Conservation (phyloP, 495 filamentous ascomycete species). For the Staphylotrichum tortipilum region DNA sequence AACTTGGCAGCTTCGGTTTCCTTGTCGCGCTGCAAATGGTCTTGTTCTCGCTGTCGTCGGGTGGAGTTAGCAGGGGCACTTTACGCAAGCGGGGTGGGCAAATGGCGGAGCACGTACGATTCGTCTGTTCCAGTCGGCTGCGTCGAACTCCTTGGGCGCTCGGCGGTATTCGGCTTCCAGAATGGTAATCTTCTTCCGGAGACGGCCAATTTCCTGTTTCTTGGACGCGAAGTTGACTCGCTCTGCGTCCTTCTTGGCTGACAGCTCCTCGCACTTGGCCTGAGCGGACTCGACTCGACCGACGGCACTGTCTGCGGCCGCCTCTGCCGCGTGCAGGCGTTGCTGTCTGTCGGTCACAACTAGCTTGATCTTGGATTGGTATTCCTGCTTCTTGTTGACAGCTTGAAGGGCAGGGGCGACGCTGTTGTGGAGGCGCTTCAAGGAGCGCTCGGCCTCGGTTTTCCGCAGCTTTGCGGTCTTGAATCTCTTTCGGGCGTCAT, state of each 20-base stretch:
- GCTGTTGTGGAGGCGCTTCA: slow-evolving; percentile 49
- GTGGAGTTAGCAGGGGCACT: background rate
- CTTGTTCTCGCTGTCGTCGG: slow-evolving; percentile 30
- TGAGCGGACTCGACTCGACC: slow-evolving; percentile 45
- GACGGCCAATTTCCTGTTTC: slow-evolving; percentile 41
- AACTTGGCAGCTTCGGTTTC: slow-evolving; percentile 28
- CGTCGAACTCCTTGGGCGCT: slow-evolving; percentile 40
- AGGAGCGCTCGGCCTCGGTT: slow-evolving; percentile 39
- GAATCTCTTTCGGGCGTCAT: slow-evolving; percentile 31
- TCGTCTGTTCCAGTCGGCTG: slow-evolving; percentile 43
- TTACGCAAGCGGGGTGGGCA: too few species aligned
- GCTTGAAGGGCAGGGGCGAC: slow-evolving; percentile 59
- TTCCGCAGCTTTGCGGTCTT: slow-evolving; percentile 39
- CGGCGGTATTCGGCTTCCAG: slow-evolving; percentile 38
- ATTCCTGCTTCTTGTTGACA: slow-evolving; percentile 57
- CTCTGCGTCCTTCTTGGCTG: slow-evolving; percentile 42
- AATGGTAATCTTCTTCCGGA: slow-evolving; percentile 34
- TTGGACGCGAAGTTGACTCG: slow-evolving; percentile 39
- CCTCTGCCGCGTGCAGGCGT: slow-evolving; percentile 44
- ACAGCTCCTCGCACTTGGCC: slow-evolving; percentile 42
- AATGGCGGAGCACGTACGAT: slow-evolving; percentile 39
- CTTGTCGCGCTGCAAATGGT: slow-evolving; percentile 39
- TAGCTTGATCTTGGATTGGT: slow-evolving; percentile 37
- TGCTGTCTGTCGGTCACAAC: slow-evolving; percentile 46
- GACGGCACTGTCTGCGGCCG: slow-evolving; percentile 40